Evolutionary conservation across 2,329 filamentous ascomycete genomes (phyloP).

Genomic region (Alternaria arborescens): DNA sequence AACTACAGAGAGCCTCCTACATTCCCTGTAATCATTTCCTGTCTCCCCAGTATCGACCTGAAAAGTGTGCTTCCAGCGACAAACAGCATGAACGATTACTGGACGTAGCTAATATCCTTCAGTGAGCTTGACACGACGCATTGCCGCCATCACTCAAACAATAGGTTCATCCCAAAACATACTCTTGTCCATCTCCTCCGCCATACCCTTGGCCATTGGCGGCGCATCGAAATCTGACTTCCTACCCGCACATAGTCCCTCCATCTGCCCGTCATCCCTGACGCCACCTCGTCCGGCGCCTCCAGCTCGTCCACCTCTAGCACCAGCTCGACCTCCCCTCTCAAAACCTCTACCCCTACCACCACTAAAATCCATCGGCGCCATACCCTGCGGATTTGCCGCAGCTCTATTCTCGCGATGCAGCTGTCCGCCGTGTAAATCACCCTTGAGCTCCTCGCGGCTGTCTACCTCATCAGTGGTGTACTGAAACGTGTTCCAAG

Average conservation of each 20-base stretch:
- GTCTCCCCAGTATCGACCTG: neutral
- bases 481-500: constrained; percentile 41
- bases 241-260: constrained; percentile 28
- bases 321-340: constrained; percentile 2
- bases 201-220: constrained; percentile 41
- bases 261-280: neutral
- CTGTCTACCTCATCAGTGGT: constrained; percentile 35
- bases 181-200: constrained; percentile 39
- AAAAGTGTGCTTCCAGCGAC: neutral
- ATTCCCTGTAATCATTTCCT: neutral
- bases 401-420: constrained; percentile 45
- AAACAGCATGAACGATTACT: neutral
- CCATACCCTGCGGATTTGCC: neutral
- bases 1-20: neutral
- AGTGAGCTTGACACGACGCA: neutral
- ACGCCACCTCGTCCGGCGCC: constrained; percentile 11
- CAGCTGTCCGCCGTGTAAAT: constrained; percentile 45
- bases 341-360: neutral
- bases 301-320: constrained; percentile 7
- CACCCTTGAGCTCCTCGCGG: constrained; percentile 45
- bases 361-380: neutral
- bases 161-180: constrained; percentile 44
- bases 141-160: constrained; percentile 14
- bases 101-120: too few relatives aligned
- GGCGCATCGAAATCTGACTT: constrained; percentile 27